Percentiles rank a stretch among this genome's conserved stretches.
Evolutionary conservation across 2,329 filamentous ascomycete species (phyloP).

Genomic region (Penicillium sp.): DNA sequence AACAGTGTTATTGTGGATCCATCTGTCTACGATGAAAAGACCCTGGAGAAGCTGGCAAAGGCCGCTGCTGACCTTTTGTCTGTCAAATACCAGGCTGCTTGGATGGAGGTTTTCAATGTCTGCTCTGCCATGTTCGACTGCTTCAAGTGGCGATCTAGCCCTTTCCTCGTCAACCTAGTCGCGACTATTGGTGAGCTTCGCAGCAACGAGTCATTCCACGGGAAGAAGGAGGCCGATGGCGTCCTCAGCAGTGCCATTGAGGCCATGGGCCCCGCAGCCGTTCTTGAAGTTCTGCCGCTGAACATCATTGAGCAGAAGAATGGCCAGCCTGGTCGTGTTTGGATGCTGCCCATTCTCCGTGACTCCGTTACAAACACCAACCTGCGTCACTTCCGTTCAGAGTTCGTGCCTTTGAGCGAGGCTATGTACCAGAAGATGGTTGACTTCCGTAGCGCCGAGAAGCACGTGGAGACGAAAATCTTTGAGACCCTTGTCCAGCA

Average conservation of each 20-base stretch:
- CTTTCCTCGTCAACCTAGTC: conserved; percentile 70
- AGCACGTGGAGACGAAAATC: conserved; percentile 95
- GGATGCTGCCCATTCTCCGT: conserved; percentile 87
- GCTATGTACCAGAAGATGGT: conserved; percentile 83
- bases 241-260: conserved; percentile 82
- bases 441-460: conserved; percentile 74
- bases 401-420: conserved; percentile 86
- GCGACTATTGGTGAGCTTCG: conserved; percentile 81
- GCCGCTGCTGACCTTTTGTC: conserved; percentile 70
- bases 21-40: conserved; percentile 88
- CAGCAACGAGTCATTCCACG: conserved; percentile 78
- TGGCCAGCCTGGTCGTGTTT: conserved; percentile 79
- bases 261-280: conserved; percentile 82
- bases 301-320: conserved; percentile 75
- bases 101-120: conserved; percentile 90
- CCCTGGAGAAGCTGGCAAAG: conserved; percentile 71
- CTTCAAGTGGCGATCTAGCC: conserved; percentile 76
- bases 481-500: conserved; percentile 95
- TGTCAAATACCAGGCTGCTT: conserved; percentile 88
- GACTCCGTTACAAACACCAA: conserved; percentile 87
- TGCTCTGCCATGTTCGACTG: conserved; percentile 81
- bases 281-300: conserved; percentile 76
- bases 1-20: conserved; percentile 77
- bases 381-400: conserved; percentile 75
- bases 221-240: conserved; percentile 91